Base-by-base conservation (phyloP, 352 stramenopile species). In the Thalassiosira sp. region DNA sequence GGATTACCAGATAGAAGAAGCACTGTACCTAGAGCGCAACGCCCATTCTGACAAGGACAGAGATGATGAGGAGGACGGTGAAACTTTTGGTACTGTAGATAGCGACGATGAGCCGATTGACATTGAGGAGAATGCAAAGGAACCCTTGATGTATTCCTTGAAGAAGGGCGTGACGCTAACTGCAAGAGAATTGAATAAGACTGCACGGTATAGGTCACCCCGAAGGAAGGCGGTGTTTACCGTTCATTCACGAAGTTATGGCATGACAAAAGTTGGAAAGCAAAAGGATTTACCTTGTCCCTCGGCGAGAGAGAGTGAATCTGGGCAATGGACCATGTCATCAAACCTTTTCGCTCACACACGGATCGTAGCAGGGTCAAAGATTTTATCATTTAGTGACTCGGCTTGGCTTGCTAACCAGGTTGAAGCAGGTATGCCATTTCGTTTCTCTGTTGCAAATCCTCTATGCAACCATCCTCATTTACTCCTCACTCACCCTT, bases 351-450 rank as follows among this genome's bases (percentile, higher is more conserved):
- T 42, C 2, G 56, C 59, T 66, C 62, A 84, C 35, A 45, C 35
- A 45, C 35, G 35, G 35, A 45, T 45, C 3, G 10, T 45, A 16
- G 69, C 49, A 15, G 81, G 81, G 10, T 79, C 66, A 37, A 85
- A 84, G 40, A 81, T 88, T 67, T 59, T 88, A 20, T 81, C 72
- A 22, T 88, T 86, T 58, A 83, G 64, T 57, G 76, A 88, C 64
- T 84, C 72, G 35, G 16, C 52, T 22, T 88, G 59, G 45, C 54
- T 79, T n/a, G 63, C 42, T 31, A 31, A 84, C 3, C 62, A 86
- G 53, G 57, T 76, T 24, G 33, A 84, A 61, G 20, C 33, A 52
- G 77, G 73, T 10, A 56, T 76, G n/a, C n/a, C n/a, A n/a, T n/a
- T n/a, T n/a, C n/a, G n/a, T n/a, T n/a, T n/a, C n/a, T n/a, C n/a